Conservation (phyloP, 768 basidiomycete genomes). For the Boletus subparvulus region DNA sequence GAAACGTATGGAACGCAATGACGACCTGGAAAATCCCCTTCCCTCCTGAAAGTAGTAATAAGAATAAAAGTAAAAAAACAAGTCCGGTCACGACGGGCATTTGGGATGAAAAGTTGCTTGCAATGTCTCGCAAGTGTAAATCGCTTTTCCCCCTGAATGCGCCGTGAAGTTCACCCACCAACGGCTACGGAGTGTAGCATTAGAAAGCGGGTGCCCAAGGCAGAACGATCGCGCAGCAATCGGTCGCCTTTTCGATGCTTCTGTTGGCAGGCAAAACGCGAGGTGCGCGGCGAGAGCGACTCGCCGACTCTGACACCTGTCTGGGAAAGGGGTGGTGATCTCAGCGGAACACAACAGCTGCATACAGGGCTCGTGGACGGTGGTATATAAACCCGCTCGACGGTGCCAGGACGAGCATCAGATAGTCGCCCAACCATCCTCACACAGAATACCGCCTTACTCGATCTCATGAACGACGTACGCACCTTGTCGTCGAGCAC, state of each 20-base stretch:
- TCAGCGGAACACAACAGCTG: not conserved
- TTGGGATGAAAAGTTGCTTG: no score
- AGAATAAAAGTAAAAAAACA: no score
- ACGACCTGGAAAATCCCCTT: no score
- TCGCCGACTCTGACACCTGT: not conserved
- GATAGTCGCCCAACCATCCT: not conserved
- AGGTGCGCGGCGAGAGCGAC: not conserved
- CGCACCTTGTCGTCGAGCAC: not conserved
- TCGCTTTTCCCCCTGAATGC: no score
- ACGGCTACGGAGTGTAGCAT: no score
- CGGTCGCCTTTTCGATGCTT: not conserved
- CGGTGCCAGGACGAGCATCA: not conserved
- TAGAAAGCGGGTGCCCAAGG: not conserved
- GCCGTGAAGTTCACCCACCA: no score
- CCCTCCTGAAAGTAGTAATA: no score
- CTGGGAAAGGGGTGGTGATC: not conserved
- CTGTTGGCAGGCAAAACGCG: not conserved
- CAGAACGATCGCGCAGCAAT: not conserved
- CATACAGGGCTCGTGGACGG: not conserved
- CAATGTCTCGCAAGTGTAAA: no score
- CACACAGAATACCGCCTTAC: not conserved
- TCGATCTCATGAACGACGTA: not conserved
- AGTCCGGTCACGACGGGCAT: no score
- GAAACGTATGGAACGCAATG: no score
- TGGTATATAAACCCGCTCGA: not conserved